Percentiles rank a stretch among this genome's conserved stretches.
Evolutionary conservation across 306 rosid genomes (phyloP).

Genomic region (Styphnolobium japonicum): DNA sequence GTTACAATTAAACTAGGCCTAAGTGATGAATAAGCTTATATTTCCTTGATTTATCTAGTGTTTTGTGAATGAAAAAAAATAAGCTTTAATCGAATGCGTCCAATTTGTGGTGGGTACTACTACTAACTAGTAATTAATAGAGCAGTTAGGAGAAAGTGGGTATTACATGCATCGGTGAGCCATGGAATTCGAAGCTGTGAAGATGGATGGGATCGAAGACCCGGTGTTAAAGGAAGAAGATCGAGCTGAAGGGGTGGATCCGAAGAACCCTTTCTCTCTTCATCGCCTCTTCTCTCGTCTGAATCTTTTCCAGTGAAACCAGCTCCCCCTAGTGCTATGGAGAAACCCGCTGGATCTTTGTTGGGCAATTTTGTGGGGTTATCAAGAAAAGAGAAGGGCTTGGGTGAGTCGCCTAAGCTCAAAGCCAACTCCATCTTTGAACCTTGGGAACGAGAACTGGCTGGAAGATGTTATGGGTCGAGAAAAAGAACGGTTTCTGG

Average conservation of each 20-base stretch:
- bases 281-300: slow-evolving; percentile 5
- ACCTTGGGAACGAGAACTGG: no score
- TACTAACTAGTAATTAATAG: neutral
- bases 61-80: neutral
- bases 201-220: slow-evolving; percentile 46
- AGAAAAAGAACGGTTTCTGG: neutral
- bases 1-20: neutral
- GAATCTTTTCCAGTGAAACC: slow-evolving; percentile 2
- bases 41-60: neutral
- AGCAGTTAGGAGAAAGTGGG: neutral
- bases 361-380: slow-evolving; percentile 28
- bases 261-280: slow-evolving; percentile 29
- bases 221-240: slow-evolving; percentile 79
- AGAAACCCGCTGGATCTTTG: slow-evolving; percentile 42
- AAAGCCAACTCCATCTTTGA: slow-evolving; percentile 73
- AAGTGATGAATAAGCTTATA: neutral
- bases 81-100: neutral
- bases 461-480: no score
- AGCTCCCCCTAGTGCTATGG: slow-evolving; percentile 41
- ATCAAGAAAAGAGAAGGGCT: slow-evolving; percentile 49
- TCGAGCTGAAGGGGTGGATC: slow-evolving; percentile 84
- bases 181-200: slow-evolving; percentile 65
- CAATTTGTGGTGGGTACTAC: neutral
- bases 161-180: slow-evolving; percentile 68
- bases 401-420: slow-evolving; percentile 72